Conservation (phyloP, 306 rosid species). For the Ormosia emarginata region DNA sequence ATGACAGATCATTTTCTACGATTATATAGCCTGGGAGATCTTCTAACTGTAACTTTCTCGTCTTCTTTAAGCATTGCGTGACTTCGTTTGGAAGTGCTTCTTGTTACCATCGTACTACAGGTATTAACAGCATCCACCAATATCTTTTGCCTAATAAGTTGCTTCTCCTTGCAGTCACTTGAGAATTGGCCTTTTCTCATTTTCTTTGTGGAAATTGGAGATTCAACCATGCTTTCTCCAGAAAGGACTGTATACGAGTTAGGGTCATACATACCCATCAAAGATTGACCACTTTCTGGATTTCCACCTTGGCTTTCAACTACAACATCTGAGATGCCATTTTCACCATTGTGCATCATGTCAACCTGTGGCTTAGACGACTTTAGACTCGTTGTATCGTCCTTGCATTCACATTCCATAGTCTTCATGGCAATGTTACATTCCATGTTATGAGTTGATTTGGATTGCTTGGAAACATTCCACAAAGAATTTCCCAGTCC, state of each 20-base stretch:
- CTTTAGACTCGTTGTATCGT: background rate
- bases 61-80: too few species aligned
- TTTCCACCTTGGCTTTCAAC: background rate
- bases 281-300: background rate
- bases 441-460: background rate
- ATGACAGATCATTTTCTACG: background rate
- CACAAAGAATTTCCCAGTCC: conserved; percentile 6
- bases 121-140: background rate
- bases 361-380: background rate
- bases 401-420: background rate
- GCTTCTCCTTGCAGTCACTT: conserved; percentile 6
- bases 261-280: background rate
- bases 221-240: background rate
- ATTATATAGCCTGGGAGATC: conserved; percentile 21
- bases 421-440: background rate
- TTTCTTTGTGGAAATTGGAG: conserved; percentile 9
- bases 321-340: conserved; percentile 4
- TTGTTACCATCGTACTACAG: conserved; percentile 12
- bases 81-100: conserved; percentile 16
- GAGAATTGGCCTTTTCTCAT: background rate
- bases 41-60: background rate
- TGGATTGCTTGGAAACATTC: background rate
- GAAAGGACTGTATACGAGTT: background rate
- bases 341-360: background rate
- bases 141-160: background rate